Evolutionary conservation across 2,329 filamentous ascomycete species (phyloP), one percentile per base, ranked within the genome.

Genomic region (Microdochium trichocladiopsis): DNA sequence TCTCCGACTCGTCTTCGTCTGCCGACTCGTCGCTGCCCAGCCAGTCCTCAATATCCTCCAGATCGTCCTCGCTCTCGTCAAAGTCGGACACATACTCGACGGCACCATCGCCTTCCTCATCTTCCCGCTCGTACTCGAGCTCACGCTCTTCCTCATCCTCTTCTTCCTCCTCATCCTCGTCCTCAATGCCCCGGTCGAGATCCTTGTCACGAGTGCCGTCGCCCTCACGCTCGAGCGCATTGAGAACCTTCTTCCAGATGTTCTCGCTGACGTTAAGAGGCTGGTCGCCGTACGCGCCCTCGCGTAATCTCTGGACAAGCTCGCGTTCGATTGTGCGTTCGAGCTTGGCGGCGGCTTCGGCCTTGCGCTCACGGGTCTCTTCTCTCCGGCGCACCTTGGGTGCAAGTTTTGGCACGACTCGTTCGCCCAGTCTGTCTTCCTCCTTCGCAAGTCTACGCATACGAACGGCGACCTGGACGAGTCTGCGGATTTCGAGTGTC

Each of bases 161-260:
- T 52, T 87, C 84, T 14, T 77, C 73, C 33, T 85, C 81, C 48
- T 88, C 83, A 3, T 89, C 86, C 24, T 91, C 88, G 33, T 88
- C 84, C 59, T 89, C 85, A 57, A 95, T 84, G 10, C 92, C 93
- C 60, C 92, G 85, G 67, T 96, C 93, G 67, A 94, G 70, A 68
- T 97, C 93, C 72, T 91, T 83, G 67, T 96, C 93, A 51, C 90
- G 78, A 57, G 82, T 77, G 47, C 87, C 93, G 63, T 95, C 85
- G 54, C 93, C 92, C 61, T 87, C 87, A 60, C 88, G 82, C 79
- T 99, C 94, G 70, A 99, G 78, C 3, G 90, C 90, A 56, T 86
- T 84, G 61, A 99, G 83, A 8, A 99, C 94, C 80, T 92, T 95
- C 80, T 95, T 95, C 94, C 94, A 99, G 56, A 99, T 90, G 14